These are phyloP conservation scores for Boletus tomentosulus DNA, from an alignment of 768 basidiomycete genomes.

Conservation along the genomic window DNA sequence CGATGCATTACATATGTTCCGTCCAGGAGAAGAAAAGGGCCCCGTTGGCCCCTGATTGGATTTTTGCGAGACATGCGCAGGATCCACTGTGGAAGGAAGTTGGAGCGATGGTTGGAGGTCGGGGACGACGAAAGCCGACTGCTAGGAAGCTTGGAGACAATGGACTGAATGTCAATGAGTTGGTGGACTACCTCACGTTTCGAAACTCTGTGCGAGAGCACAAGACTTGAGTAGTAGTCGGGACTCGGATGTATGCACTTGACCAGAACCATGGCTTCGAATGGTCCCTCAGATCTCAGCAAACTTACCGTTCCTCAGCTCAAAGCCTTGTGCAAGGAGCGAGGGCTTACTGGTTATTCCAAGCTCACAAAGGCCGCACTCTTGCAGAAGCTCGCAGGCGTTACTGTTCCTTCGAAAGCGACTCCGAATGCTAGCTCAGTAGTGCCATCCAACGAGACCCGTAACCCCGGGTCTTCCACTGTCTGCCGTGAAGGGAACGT, in stretches of 20 bases:
- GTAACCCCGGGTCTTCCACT: too few relatives aligned
- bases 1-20: conserved; percentile 1
- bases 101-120: not conserved
- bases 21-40: conserved; percentile 13
- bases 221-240: not conserved
- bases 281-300: conserved; percentile 11
- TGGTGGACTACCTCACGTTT: conserved; percentile 17
- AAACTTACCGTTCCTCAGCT: conserved; percentile 60
- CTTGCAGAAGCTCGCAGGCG: conserved; percentile 41
- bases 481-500: too few relatives aligned
- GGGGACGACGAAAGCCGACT: conserved; percentile 14
- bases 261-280: conserved; percentile 9
- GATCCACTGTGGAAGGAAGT: conserved; percentile 17
- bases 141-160: conserved; percentile 12
- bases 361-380: conserved; percentile 59
- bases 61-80: conserved; percentile 13
- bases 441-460: not conserved
- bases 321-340: conserved; percentile 65
- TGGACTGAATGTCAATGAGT: conserved; percentile 9
- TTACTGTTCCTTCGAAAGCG: not conserved
- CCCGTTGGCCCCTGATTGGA: conserved; percentile 25
- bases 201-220: conserved; percentile 17
- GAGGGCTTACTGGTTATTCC: conserved; percentile 57
- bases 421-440: not conserved
- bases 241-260: not conserved